These are phyloP conservation scores for Manihot esculenta DNA, from an alignment of 441 rosid genomes.

Conservation along the genomic window DNA sequence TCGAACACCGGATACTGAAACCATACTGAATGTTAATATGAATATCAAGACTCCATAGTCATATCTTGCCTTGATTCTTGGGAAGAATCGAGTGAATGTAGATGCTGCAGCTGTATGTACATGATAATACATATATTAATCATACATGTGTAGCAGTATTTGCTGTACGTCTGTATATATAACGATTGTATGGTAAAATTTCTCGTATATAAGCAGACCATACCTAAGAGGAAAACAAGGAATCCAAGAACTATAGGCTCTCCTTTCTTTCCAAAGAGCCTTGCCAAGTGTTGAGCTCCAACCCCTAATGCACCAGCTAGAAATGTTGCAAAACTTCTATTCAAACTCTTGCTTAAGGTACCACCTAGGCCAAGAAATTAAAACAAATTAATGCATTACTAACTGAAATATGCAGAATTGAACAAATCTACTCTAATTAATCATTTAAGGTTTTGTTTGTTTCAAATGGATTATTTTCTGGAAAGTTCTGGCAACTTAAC, in stretches of 20 bases:
- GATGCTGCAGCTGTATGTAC: constrained; percentile 68
- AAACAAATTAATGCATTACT: not conserved
- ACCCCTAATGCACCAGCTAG: constrained; percentile 71
- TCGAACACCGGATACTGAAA: constrained; percentile 67
- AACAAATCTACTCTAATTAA: no score
- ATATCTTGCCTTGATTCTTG: constrained; percentile 70
- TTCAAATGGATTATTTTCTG: no score
- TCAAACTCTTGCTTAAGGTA: constrained; percentile 61
- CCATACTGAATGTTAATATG: constrained; percentile 76
- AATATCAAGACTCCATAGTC: constrained; percentile 83
- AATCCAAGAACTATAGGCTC: constrained; percentile 71
- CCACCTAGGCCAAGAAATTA: constrained; percentile 45
- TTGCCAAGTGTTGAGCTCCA: constrained; percentile 69
- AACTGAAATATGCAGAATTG: not conserved
- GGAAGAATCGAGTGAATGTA: constrained; percentile 72
- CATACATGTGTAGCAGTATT: no score
- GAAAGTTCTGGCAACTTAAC: no score
- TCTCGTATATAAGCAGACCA: not conserved
- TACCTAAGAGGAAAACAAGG: constrained; percentile 72
- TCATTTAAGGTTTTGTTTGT: no score
- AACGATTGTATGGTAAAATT: no score
- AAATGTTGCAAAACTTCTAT: constrained; percentile 77
- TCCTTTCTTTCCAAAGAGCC: constrained; percentile 57
- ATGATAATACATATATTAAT: constrained; percentile 13
- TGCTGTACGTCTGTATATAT: no score